These are phyloP conservation scores for Daldinia sp. DNA, from an alignment of 2,329 filamentous ascomycete genomes.

Conservation along the genomic window DNA sequence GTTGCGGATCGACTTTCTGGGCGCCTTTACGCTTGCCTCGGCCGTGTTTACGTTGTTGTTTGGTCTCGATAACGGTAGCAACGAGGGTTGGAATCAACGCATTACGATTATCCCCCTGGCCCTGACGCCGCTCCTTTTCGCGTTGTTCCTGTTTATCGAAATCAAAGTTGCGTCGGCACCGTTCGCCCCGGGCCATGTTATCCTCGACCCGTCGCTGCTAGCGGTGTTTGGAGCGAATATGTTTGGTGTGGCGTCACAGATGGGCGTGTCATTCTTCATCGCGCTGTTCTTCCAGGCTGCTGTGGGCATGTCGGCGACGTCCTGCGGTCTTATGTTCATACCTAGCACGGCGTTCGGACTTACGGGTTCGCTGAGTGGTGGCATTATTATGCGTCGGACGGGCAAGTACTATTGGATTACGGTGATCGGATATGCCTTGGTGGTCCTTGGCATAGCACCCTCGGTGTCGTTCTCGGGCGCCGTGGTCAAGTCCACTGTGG, in stretches of 20 bases:
- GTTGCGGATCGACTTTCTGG: conserved; percentile 75
- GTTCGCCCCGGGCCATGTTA: conserved; percentile 77
- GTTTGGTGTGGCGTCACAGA: conserved; percentile 68
- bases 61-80: conserved; percentile 77
- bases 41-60: conserved; percentile 72
- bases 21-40: conserved; percentile 70
- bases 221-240: conserved; percentile 77
- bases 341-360: conserved; percentile 71
- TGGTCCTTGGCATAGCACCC: conserved; percentile 62
- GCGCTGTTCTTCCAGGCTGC: conserved; percentile 82
- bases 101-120: conserved; percentile 66
- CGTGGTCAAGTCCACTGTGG: conserved; percentile 56
- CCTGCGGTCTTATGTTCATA: conserved; percentile 71
- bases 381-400: conserved; percentile 73
- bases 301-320: conserved; percentile 67
- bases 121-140: conserved; percentile 66
- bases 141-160: conserved; percentile 74
- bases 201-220: conserved; percentile 72
- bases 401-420: conserved; percentile 78
- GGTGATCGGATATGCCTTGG: conserved; percentile 60
- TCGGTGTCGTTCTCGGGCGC: conserved; percentile 66
- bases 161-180: conserved; percentile 72
- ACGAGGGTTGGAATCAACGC: conserved; percentile 70
- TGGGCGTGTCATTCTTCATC: conserved; percentile 73
- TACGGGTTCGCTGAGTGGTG: conserved; percentile 68